phyloP scores from a whole-genome alignment of 495 filamentous ascomycete species.

The Pyronema domesticum region DNA sequence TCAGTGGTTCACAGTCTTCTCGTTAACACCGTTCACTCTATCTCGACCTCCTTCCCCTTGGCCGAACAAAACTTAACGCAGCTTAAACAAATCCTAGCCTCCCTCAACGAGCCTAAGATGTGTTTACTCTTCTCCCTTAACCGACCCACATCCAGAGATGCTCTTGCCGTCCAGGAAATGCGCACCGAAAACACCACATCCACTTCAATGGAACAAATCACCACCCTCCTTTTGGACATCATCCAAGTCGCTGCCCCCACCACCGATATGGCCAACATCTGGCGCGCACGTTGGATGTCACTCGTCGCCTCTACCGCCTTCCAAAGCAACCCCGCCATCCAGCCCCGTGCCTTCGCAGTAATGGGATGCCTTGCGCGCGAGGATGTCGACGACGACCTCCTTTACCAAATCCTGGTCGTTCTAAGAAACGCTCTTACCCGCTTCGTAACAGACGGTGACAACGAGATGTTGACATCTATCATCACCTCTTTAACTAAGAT shows the following conservation, averaged over 20 bases:
- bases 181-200: slow-evolving; percentile 18
- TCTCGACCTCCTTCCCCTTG: slow-evolving; percentile 42
- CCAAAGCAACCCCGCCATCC: slow-evolving; percentile 51
- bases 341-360: slow-evolving; percentile 47
- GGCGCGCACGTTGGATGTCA: slow-evolving; percentile 56
- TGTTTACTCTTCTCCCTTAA: slow-evolving; percentile 25
- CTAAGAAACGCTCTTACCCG: slow-evolving; percentile 40
- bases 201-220: slow-evolving; percentile 26
- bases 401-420: slow-evolving; percentile 50
- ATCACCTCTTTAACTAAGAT: slow-evolving; percentile 47
- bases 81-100: slow-evolving; percentile 35
- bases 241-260: slow-evolving; percentile 43
- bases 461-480: slow-evolving; percentile 49
- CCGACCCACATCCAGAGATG: slow-evolving; percentile 24
- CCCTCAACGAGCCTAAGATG: slow-evolving; percentile 35
- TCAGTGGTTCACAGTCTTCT: slow-evolving; percentile 40
- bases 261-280: slow-evolving; percentile 42
- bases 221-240: slow-evolving; percentile 41
- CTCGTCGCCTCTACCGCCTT: slow-evolving; percentile 51
- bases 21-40: slow-evolving; percentile 46
- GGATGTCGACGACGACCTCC: slow-evolving; percentile 49
- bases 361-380: slow-evolving; percentile 51
- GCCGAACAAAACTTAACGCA: slow-evolving; percentile 37
- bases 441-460: slow-evolving; percentile 40
- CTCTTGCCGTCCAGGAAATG: slow-evolving; percentile 19